Evolutionary conservation across 805 yeast species (phyloP), one percentile per base, ranked within the genome.

Genomic region (Sporopachydermia quercuum): DNA sequence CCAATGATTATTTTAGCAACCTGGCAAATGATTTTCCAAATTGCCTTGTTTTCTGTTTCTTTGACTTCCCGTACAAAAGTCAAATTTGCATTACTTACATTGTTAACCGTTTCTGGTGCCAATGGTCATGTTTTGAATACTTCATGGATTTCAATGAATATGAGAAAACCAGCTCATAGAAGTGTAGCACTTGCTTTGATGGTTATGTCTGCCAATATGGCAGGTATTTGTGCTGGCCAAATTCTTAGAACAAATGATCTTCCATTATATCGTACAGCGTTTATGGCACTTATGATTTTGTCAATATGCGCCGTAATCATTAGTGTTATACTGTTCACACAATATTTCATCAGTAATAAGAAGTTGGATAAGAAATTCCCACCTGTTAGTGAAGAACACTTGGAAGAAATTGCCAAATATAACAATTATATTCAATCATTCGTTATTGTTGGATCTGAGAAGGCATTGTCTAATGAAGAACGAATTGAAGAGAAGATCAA

Each of bases 151-250:
- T 40, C 47, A 19, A 23, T 39, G 14, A 47, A 47, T 34, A n/a
- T 40, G 17, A 37, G 34, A 18, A 42, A 40, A n/a, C 49, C 47
- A 5, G 37, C 36, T 3, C 40, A 41, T 23, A 40, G 49, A 18
- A 46, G 44, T 39, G 39, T 47, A 17, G 41, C 47, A 5, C 37
- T 46, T 43, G 46, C 47, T 3, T 16, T 44, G 27, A 17, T 45
- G 17, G 42, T 46, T 2, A 46, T 46, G 49, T 44, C 45, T 15
- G 48, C 48, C 1, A 44, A 47, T 35, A 43, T 45, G 15, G 51
- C 47, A 5, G 49, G 49, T 23, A 43, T 47, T 16, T 40, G 44
- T 37, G 51, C 45, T 39, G 48, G 49, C 2, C 49, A 47, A 36
- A 42, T 45, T 6, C 30, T 46, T 35, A 42, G 49, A 40, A 40